A percentile compares a stretch with the other conserved stretches of the same genome.
phyloP scores from a whole-genome alignment of 2,329 filamentous ascomycete species.

The Cucurbitaria berberidis region DNA sequence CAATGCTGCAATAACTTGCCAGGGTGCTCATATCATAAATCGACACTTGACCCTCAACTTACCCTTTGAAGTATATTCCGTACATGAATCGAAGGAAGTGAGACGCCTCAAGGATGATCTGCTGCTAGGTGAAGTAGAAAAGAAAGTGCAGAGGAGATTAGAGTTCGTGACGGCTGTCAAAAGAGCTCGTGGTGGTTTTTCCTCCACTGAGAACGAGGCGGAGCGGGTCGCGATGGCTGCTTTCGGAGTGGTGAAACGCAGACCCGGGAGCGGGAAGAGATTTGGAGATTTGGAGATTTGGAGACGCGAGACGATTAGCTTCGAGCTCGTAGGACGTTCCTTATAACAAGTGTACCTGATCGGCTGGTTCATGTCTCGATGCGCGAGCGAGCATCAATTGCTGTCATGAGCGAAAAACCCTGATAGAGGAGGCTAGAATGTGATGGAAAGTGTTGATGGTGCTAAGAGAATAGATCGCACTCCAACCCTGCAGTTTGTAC shows the following conservation, averaged over 20 bases:
- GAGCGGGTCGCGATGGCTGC: conserved; percentile 1
- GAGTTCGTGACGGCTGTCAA: background rate
- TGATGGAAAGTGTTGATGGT: background rate
- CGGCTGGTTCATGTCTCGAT: background rate
- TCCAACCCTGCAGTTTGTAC: background rate
- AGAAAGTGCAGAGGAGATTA: conserved; percentile 3
- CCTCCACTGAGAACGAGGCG: conserved; percentile 13
- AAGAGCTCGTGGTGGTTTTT: conserved; percentile 2
- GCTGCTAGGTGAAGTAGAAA: conserved; percentile 9
- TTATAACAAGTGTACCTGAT: background rate
- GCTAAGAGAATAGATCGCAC: background rate
- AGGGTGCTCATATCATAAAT: conserved; percentile 31
- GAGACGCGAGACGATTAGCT: background rate
- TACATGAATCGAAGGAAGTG: conserved; percentile 10
- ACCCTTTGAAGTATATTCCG: conserved; percentile 17
- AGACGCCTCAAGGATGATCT: conserved; percentile 13
- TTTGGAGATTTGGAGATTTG: no score
- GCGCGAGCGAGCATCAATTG: background rate
- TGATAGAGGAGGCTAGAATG: background rate
- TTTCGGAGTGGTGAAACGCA: conserved; percentile 12
- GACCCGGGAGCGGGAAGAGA: background rate
- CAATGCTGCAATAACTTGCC: conserved; percentile 21
- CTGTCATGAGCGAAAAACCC: background rate
- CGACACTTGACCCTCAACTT: conserved; percentile 15
- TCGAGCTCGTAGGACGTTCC: background rate